Evolutionary conservation across 495 filamentous ascomycete species (phyloP).

Genomic region (Xanthoparmelia taractica): DNA sequence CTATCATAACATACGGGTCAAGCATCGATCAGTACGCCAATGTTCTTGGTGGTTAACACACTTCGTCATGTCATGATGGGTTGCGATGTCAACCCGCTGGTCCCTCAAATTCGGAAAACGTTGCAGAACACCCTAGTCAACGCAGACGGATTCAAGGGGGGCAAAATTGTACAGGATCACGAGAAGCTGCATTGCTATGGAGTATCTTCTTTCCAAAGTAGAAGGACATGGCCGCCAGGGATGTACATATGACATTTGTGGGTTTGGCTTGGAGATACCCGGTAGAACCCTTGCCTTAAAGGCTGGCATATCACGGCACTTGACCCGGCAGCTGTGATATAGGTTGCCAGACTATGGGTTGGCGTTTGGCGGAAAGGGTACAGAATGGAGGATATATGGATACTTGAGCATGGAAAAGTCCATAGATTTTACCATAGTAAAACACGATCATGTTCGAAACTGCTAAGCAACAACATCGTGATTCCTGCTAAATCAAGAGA

Average conservation of each 20-base stretch:
- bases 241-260: background rate
- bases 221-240: background rate
- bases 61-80: background rate
- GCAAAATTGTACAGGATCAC: background rate
- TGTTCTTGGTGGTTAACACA: background rate
- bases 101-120: too few species aligned
- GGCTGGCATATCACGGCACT: background rate
- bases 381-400: background rate
- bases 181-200: background rate
- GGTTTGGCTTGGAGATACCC: background rate
- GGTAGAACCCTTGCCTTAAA: background rate
- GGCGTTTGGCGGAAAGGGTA: background rate
- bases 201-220: background rate
- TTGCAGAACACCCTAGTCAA: background rate
- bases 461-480: background rate
- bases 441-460: background rate
- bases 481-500: background rate
- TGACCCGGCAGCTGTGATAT: background rate
- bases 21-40: slow-evolving; percentile 1
- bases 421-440: background rate
- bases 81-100: too few species aligned
- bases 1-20: background rate
- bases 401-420: background rate
- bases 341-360: background rate
- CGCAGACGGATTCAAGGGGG: background rate